phyloP scores from a whole-genome alignment of 2,329 filamentous ascomycete species.

The Escovopsis sp. region DNA sequence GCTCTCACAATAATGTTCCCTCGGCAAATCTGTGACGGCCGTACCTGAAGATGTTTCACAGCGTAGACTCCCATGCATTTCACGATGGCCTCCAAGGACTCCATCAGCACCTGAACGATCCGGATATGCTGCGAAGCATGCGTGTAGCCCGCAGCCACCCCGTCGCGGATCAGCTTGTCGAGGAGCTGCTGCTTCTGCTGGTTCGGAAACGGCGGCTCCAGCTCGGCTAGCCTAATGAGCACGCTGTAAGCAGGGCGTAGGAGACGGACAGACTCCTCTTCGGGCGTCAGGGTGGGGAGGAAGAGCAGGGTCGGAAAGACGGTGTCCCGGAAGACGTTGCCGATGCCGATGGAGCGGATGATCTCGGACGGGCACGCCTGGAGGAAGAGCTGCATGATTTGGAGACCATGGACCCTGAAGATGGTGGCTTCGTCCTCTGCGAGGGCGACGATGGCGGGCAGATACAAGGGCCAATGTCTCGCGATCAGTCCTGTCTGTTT shows the following conservation, averaged over 20 bases:
- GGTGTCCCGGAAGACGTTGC: slow-evolving; percentile 52
- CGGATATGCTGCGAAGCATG: slow-evolving; percentile 44
- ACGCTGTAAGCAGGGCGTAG: slow-evolving; percentile 52
- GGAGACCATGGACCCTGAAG: slow-evolving; percentile 41
- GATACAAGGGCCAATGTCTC: slow-evolving; percentile 49
- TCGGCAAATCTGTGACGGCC: slow-evolving; percentile 4
- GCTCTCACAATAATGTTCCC: slow-evolving; percentile 5
- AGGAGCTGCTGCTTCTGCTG: slow-evolving; percentile 26
- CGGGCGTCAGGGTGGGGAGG: slow-evolving; percentile 63
- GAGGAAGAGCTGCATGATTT: slow-evolving; percentile 40
- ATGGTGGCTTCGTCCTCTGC: slow-evolving; percentile 45
- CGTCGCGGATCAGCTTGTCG: slow-evolving; percentile 39
- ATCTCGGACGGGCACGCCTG: slow-evolving; percentile 34
- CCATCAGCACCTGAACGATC: slow-evolving; percentile 42
- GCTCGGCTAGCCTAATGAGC: slow-evolving; percentile 40
- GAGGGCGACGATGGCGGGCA: slow-evolving; percentile 55
- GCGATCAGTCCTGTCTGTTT: slow-evolving; percentile 6
- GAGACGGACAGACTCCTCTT: slow-evolving; percentile 50
- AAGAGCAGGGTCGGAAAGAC: slow-evolving; percentile 59
- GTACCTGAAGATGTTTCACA: slow-evolving; percentile 53
- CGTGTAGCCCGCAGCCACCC: slow-evolving; percentile 37
- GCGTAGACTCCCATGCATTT: slow-evolving; percentile 43
- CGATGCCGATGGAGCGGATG: slow-evolving; percentile 49
- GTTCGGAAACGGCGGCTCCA: slow-evolving; percentile 12
- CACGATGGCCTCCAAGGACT: slow-evolving; percentile 34